Evolutionary conservation across 2,329 filamentous ascomycete genomes (phyloP), one percentile per base, ranked within the genome.

Genomic region (Ascochyta koolunga): DNA sequence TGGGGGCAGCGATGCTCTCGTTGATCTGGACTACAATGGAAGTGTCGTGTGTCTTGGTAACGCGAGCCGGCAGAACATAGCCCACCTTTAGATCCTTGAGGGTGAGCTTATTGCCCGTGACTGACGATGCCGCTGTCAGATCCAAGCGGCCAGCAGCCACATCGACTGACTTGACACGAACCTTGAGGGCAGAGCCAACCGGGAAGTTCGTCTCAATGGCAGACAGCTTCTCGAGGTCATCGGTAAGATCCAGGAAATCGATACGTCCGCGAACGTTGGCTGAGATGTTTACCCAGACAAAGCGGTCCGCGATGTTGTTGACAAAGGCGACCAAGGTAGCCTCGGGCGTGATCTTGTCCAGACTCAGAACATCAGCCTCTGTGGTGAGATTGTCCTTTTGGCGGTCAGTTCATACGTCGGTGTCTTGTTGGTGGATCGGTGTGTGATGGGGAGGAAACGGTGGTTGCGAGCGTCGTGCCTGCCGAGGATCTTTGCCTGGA

Each of bases 391-490:
- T 68, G 52, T 80, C 78, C 46, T 84, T 89, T 93, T 97, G 4
- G 89, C 85, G 4, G 93, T 95, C 46, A 98, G 83, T 73, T 99
- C 95, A 54, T 93, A 89, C 1, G 96, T 89, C 0, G 85, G 80
- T 38, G 59, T 67, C 45, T 88, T 87, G 73, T 92, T 93, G 50
- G 86, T 87, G 41, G 87, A 86, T 47, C 92, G 86, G 76, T 98
- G 93, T 32, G 89, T 90, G 66, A 99, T 90, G 2, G 95, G 93
- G 36, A 99, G 81, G 78, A 96, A 99, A 39, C 89, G 87, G 75
- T 97, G 91, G 65, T 91, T 96, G 62, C 89, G 88, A 43, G 92
- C 90, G 76, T 97, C 92, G 70, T 98, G 93, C 27, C 96, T 83
- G 59, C 93, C 93, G 31, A 98, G 80, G 32, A 97, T 83, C 68